A percentile compares a stretch with the other conserved stretches of the same genome.
Evolutionary conservation across 176 grass and related monocot genomes (phyloP).

Genomic region (Calamus simplicifolius): DNA sequence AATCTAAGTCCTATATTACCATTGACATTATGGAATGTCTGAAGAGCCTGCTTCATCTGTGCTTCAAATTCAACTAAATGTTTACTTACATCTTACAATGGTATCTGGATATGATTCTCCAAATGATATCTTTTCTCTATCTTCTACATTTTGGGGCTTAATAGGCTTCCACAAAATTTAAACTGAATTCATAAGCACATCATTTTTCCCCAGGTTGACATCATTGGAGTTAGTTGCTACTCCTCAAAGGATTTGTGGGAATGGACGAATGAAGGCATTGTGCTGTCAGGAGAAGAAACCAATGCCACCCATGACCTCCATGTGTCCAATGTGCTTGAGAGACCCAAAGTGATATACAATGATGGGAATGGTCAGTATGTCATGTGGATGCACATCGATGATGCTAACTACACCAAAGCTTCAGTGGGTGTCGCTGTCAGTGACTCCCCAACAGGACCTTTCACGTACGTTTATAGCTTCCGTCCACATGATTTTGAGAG

Average conservation of each 20-base stretch:
- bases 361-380: constrained; percentile 60
- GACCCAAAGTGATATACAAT: constrained; percentile 97
- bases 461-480: constrained; percentile 81
- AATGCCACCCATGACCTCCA: constrained; percentile 78
- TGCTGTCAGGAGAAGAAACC: constrained; percentile 61
- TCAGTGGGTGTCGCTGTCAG: constrained; percentile 69
- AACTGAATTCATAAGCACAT: too few species aligned
- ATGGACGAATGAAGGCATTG: constrained; percentile 92
- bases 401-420: constrained; percentile 87
- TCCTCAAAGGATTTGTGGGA: constrained; percentile 81
- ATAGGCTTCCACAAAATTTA: too few species aligned
- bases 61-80: too few species aligned
- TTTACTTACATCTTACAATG: too few species aligned
- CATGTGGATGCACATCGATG: constrained; percentile 99
- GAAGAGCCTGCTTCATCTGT: too few species aligned
- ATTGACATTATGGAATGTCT: too few species aligned
- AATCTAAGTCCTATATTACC: too few species aligned
- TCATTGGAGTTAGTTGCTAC: constrained; percentile 92
- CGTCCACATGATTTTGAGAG: constrained; percentile 77
- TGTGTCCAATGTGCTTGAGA: constrained; percentile 93
- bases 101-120: too few species aligned
- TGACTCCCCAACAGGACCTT: constrained; percentile 60
- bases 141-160: too few species aligned
- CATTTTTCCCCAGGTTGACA: constrained; percentile 60
- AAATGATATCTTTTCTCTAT: too few species aligned